Evolutionary conservation across 345 rosid genomes (phyloP).

Genomic region (Fremontodendron californicum): DNA sequence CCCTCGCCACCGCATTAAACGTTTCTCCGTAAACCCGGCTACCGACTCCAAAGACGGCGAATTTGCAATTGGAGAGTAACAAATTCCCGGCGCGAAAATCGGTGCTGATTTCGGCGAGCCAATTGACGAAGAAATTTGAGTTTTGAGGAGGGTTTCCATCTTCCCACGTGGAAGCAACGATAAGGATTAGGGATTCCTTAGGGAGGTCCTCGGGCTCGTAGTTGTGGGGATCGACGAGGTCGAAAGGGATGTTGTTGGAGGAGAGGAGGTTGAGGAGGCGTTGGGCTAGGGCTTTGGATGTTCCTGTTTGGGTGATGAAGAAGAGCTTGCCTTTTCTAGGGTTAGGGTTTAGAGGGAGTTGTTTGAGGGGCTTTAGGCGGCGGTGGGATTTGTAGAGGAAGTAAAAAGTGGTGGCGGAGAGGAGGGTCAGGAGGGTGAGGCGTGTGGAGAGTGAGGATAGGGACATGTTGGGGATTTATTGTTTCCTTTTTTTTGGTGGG

Average conservation of each 20-base stretch:
- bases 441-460: slow-evolving; percentile 51
- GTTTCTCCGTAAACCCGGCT: slow-evolving; percentile 63
- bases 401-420: slow-evolving; percentile 80
- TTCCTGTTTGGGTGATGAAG: slow-evolving; percentile 80
- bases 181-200: slow-evolving; percentile 52
- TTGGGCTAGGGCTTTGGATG: slow-evolving; percentile 59
- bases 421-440: slow-evolving; percentile 59
- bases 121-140: slow-evolving; percentile 61
- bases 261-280: slow-evolving; percentile 47
- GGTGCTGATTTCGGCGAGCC: slow-evolving; percentile 77
- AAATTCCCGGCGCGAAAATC: slow-evolving; percentile 88
- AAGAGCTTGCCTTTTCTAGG: slow-evolving; percentile 55
- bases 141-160: slow-evolving; percentile 69
- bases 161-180: slow-evolving; percentile 90
- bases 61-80: slow-evolving; percentile 58
- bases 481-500: background rate
- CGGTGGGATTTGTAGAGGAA: slow-evolving; percentile 82
- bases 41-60: slow-evolving; percentile 90
- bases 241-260: slow-evolving; percentile 44
- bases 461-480: slow-evolving; percentile 30
- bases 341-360: slow-evolving; percentile 31
- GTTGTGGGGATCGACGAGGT: slow-evolving; percentile 62
- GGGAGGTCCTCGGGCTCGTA: slow-evolving; percentile 95
- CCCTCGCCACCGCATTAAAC: slow-evolving; percentile 74
- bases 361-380: slow-evolving; percentile 43